These are phyloP conservation scores for Neopestalotiopsis clavispora DNA, from an alignment of 2,329 filamentous ascomycete genomes.

Conservation along the genomic window DNA sequence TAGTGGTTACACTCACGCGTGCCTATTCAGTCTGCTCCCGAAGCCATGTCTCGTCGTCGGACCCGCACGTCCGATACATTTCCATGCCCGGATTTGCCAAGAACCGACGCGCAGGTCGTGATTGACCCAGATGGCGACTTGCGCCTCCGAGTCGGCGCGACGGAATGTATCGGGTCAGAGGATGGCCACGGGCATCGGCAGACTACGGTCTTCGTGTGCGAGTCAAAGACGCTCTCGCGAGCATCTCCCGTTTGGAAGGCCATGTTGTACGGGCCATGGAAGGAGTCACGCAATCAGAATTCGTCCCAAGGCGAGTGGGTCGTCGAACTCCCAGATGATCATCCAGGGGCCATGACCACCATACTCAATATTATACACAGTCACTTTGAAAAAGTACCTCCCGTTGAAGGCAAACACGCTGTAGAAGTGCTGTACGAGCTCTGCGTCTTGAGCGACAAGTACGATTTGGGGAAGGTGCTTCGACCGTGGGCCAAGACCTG, in stretches of 20 bases:
- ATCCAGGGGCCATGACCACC: conserved; percentile 32
- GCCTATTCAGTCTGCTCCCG: background rate
- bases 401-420: background rate
- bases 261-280: conserved; percentile 31
- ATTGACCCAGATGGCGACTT: conserved; percentile 29
- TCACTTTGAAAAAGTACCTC: conserved; percentile 24
- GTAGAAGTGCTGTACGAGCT: conserved; percentile 29
- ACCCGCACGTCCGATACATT: background rate
- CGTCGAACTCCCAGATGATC: conserved; percentile 36
- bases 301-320: conserved; percentile 24
- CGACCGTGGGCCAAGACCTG: conserved; percentile 28
- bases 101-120: conserved; percentile 2
- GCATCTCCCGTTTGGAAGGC: conserved; percentile 29
- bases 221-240: conserved; percentile 28
- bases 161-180: background rate
- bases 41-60: background rate
- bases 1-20: no score
- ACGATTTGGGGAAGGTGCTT: conserved; percentile 32
- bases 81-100: background rate
- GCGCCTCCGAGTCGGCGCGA: conserved; percentile 21
- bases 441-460: conserved; percentile 36
- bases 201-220: conserved; percentile 26
- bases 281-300: conserved; percentile 25
- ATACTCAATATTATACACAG: conserved; percentile 38
- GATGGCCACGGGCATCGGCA: background rate